These are phyloP conservation scores for Aspergillus pseudoviridinutans DNA, from an alignment of 2,329 filamentous ascomycete species.

Conservation along the genomic window DNA sequence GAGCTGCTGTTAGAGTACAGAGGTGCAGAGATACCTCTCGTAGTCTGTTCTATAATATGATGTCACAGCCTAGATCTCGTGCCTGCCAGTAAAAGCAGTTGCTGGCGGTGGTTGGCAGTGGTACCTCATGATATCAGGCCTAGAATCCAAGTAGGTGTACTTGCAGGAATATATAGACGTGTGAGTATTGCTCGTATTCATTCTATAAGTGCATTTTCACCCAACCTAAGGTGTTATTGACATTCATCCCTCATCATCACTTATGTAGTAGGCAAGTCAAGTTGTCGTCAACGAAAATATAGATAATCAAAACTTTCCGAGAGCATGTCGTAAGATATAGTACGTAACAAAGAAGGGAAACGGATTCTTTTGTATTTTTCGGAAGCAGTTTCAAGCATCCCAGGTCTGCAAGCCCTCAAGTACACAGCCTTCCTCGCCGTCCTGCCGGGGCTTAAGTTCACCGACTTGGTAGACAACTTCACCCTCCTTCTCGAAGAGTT, in stretches of 20 bases:
- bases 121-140: neutral
- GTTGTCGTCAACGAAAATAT: slow-evolving; percentile 1
- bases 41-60: neutral
- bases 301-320: slow-evolving; percentile 4
- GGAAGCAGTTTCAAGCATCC: slow-evolving; percentile 21
- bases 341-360: slow-evolving; percentile 8
- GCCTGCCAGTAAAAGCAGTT: neutral
- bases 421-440: slow-evolving; percentile 56
- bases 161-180: neutral
- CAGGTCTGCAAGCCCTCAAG: slow-evolving; percentile 57
- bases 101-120: neutral
- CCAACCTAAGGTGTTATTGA: neutral
- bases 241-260: neutral
- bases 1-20: neutral
- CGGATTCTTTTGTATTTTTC: slow-evolving; percentile 3
- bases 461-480: slow-evolving; percentile 79
- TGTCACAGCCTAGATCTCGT: neutral
- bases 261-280: neutral
- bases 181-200: neutral
- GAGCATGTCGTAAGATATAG: slow-evolving; percentile 2
- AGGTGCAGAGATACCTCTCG: too few relatives aligned
- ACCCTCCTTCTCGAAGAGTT: slow-evolving; percentile 60
- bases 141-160: neutral
- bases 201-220: neutral
- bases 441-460: slow-evolving; percentile 57